These are phyloP conservation scores for Dictyostelium capitatum DNA, from an alignment of 78 protist species.

Conservation along the genomic window DNA sequence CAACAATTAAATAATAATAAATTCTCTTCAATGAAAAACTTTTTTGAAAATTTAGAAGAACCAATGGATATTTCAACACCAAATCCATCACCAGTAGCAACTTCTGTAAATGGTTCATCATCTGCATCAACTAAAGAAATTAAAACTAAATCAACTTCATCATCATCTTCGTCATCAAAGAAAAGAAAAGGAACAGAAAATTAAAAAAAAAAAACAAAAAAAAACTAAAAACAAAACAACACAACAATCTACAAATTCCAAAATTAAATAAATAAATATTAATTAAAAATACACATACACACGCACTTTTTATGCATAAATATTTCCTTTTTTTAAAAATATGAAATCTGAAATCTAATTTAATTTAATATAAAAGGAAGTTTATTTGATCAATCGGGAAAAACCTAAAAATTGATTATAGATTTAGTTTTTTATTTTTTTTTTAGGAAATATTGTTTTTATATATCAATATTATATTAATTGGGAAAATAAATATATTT, in stretches of 20 bases:
- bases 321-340: neutral
- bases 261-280: neutral
- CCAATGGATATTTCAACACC: neutral
- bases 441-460: too few species aligned
- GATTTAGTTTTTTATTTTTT: too few species aligned
- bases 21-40: slow-evolving; percentile 49
- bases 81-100: neutral
- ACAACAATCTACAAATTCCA: neutral
- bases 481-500: too few species aligned
- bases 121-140: neutral
- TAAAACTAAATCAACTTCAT: neutral
- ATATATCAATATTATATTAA: too few species aligned
- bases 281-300: too few species aligned
- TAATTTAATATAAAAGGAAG: too few species aligned
- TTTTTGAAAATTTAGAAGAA: slow-evolving; percentile 24
- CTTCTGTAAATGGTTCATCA: neutral
- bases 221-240: neutral
- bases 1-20: neutral
- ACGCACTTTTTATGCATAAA: too few species aligned
- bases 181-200: slow-evolving; percentile 6
- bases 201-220: neutral
- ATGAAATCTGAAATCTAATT: neutral
- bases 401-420: too few species aligned
- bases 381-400: too few species aligned
- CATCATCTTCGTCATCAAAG: neutral